Base-by-base conservation (phyloP, 2,329 filamentous ascomycete genomes). In the Leptographium galeiforme region DNA sequence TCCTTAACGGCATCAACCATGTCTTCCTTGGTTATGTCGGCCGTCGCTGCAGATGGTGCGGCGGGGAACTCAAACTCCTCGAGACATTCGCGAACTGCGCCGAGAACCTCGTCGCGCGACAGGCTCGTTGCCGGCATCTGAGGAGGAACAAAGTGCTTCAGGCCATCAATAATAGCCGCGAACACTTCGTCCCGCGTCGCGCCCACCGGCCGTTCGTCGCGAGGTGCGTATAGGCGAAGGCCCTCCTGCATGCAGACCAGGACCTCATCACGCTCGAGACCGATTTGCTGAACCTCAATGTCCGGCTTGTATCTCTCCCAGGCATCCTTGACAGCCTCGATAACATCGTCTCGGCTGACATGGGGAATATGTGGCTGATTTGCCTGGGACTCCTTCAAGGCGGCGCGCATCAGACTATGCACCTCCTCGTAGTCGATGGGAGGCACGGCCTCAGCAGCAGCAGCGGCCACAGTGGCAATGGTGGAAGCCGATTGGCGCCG, bases 261-360 rank as follows among this genome's bases (percentile, higher is more conserved):
- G 48, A 97, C 86, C 63, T 97, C 91, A 13, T 96, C 89, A 6
- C 89, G 79, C 65, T 95, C 91, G 1, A 97, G 73, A 2, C 90
- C 91, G 57, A 94, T 86, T 61, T 95, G 89, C 61, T 95, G 85
- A 6, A 95, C 77, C 61, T 95, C 85, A 50, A 95, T 89, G 61
- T 96, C 89, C 1, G 91, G 91, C 68, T 95, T 95, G 69, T 95
- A 95, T 52, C 83, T 87, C 64, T 96, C 91, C 81, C 89, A 95
- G 1, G 90, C 91, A 60, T 95, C 89, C 60, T 84, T 83, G 14
- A 97, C 86, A 4, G 90, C 89, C 33, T 86, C 78, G 2, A 97
- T 78, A 39, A 97, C 87, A 55, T 94, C 88, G 49, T 95, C 88
- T 59, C 86, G 81, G 61, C 82, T 84, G 48, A 88, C 68, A n/a